Evolutionary conservation across 2,329 filamentous ascomycete genomes (phyloP).

Genomic region (Furcasterigmium sp.): DNA sequence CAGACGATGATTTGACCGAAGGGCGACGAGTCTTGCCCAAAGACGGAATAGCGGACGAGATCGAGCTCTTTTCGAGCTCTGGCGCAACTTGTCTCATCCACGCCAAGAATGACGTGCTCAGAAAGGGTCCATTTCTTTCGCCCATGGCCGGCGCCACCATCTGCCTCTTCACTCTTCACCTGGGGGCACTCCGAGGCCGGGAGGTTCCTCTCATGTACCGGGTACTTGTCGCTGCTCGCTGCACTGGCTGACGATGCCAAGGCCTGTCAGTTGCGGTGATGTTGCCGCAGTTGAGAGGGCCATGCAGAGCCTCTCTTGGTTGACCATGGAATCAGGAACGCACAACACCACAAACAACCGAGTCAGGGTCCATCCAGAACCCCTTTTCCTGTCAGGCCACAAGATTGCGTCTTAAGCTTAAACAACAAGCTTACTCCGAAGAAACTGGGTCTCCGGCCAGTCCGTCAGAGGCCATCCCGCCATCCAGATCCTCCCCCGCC

Average conservation of each 20-base stretch:
- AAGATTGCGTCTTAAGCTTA: conserved; percentile 1
- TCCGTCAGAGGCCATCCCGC: neutral
- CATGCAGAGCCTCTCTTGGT: neutral
- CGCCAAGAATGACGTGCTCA: conserved; percentile 4
- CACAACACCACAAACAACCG: neutral
- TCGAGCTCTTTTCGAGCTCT: conserved; percentile 1
- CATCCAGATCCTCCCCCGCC: neutral
- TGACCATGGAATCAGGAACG: too few species aligned
- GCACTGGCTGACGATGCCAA: too few species aligned
- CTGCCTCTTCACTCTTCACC: too few species aligned
- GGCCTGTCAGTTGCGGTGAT: neutral
- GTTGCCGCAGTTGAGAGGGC: too few species aligned
- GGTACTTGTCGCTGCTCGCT: neutral
- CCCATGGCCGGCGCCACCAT: neutral
- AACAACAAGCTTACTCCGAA: neutral
- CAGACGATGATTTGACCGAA: too few species aligned
- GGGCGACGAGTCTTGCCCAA: neutral
- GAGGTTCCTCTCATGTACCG: neutral
- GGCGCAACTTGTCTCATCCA: conserved; percentile 1
- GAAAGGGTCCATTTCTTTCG: neutral
- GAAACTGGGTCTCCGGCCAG: neutral
- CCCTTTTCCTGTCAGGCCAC: too few species aligned
- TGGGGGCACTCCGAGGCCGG: neutral
- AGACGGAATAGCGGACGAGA: neutral
- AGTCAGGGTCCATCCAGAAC: neutral